Conservation (phyloP, 2,329 filamentous ascomycete genomes). For the Ophiosphaerella korrae region DNA sequence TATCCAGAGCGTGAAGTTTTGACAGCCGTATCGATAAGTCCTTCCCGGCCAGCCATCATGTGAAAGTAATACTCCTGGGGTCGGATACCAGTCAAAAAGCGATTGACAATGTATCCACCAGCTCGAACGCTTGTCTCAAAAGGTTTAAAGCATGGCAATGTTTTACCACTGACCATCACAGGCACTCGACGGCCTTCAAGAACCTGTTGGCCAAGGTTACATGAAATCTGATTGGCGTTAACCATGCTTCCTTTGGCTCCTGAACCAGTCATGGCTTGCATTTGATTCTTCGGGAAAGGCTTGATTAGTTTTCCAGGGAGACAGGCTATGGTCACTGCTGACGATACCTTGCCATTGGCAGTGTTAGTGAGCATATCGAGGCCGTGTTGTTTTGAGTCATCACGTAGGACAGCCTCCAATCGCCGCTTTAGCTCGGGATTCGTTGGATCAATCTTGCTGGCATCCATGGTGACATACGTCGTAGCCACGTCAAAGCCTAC, state of each 20-base stretch:
- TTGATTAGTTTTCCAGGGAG: slow-evolving; percentile 85
- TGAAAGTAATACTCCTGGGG: slow-evolving; percentile 99
- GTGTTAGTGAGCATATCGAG: slow-evolving; percentile 88
- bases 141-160: slow-evolving; percentile 88
- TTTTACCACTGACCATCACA: slow-evolving; percentile 97
- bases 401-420: slow-evolving; percentile 86
- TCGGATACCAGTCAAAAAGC: slow-evolving; percentile 96
- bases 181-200: slow-evolving; percentile 93
- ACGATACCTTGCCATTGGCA: slow-evolving; percentile 71
- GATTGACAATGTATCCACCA: slow-evolving; percentile 90
- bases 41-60: slow-evolving; percentile 98
- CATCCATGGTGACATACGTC: slow-evolving; percentile 83
- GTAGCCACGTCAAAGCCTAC: slow-evolving; percentile 81
- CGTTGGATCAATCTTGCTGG: slow-evolving; percentile 64
- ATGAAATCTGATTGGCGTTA: slow-evolving; percentile 97
- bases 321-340: slow-evolving; percentile 76
- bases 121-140: slow-evolving; percentile 89
- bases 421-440: slow-evolving; percentile 76
- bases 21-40: slow-evolving; percentile 97
- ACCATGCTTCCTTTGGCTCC: slow-evolving; percentile 92
- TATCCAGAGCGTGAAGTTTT: slow-evolving; percentile 98
- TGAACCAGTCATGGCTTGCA: slow-evolving; percentile 98
- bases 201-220: slow-evolving; percentile 95
- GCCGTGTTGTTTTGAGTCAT: slow-evolving; percentile 87
- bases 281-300: slow-evolving; percentile 94